These are phyloP conservation scores for Rosa lucieae DNA, from an alignment of 306 rosid species.

Conservation along the genomic window DNA sequence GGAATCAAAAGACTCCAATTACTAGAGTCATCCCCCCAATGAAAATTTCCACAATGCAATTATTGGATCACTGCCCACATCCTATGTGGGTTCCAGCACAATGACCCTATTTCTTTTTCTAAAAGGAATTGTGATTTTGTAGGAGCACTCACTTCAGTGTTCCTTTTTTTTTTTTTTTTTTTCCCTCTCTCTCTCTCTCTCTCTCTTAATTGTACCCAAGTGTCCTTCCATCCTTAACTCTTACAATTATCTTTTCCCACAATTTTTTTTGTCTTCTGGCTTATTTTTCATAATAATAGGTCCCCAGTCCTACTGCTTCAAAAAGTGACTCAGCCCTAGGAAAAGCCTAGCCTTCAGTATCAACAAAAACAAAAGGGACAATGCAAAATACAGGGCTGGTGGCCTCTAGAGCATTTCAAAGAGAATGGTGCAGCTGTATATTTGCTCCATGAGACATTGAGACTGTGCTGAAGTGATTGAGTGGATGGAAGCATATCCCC, in stretches of 20 bases:
- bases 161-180: not conserved
- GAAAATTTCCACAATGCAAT: constrained; percentile 46
- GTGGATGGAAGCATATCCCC: constrained; percentile 10
- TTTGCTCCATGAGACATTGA: not conserved
- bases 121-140: constrained; percentile 42
- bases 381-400: not conserved
- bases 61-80: constrained; percentile 33
- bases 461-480: not conserved
- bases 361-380: not conserved
- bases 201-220: not conserved
- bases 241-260: not conserved
- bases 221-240: constrained; percentile 6
- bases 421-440: not conserved
- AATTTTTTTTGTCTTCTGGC: not conserved
- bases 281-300: not conserved
- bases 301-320: not conserved
- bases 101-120: constrained; percentile 20
- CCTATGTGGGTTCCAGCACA: constrained; percentile 45
- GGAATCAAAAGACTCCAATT: constrained; percentile 25
- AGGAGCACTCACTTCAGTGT: constrained; percentile 41
- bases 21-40: constrained; percentile 6
- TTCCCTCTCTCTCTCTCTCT: too few species aligned
- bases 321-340: not conserved
- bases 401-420: not conserved
- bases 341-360: not conserved